A percentile compares a stretch with the other conserved stretches of the same genome.
Conservation (phyloP, 2,329 filamentous ascomycete genomes). For the Phyllosticta citriasiana region DNA sequence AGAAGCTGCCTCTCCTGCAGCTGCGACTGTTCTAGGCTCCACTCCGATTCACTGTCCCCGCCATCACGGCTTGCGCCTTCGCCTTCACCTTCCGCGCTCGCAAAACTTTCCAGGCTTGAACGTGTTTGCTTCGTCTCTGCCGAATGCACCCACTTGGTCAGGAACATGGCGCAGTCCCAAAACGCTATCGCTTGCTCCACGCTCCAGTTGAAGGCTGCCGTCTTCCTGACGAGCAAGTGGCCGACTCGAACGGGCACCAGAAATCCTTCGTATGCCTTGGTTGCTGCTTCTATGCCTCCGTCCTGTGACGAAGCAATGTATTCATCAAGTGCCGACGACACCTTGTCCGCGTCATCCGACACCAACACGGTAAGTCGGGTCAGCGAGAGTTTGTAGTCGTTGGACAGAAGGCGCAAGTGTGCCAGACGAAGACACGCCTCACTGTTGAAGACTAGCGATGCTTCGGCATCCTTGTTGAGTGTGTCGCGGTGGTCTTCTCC, state of each 20-base stretch:
- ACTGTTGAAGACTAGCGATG: constrained; percentile 25
- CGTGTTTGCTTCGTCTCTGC: constrained; percentile 16
- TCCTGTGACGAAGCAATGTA: constrained; percentile 19
- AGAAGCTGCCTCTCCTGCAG: constrained; percentile 17
- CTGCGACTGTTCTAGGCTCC: background rate
- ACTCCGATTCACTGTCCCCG: background rate
- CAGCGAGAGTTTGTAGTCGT: constrained; percentile 14
- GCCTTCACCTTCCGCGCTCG: background rate
- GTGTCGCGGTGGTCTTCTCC: constrained; percentile 10
- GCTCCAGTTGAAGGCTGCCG: constrained; percentile 23
- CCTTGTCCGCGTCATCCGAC: constrained; percentile 18
- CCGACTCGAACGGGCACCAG: constrained; percentile 20
- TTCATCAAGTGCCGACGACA: constrained; percentile 15
- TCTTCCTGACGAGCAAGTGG: constrained; percentile 21
- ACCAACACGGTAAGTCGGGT: constrained; percentile 21
- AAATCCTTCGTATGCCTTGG: constrained; percentile 19
- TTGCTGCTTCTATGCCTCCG: constrained; percentile 17
- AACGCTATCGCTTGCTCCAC: constrained; percentile 25
- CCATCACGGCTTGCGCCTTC: background rate
- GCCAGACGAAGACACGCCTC: constrained; percentile 24
- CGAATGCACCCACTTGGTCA: constrained; percentile 25
- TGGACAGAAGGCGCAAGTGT: constrained; percentile 22
- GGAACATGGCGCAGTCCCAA: constrained; percentile 25
- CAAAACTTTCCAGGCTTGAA: too few relatives aligned
- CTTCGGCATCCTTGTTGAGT: constrained; percentile 18